Evolutionary conservation across 2,329 filamentous ascomycete genomes (phyloP), one percentile per base, ranked within the genome.

Genomic region (Colletotrichum echinochloae): DNA sequence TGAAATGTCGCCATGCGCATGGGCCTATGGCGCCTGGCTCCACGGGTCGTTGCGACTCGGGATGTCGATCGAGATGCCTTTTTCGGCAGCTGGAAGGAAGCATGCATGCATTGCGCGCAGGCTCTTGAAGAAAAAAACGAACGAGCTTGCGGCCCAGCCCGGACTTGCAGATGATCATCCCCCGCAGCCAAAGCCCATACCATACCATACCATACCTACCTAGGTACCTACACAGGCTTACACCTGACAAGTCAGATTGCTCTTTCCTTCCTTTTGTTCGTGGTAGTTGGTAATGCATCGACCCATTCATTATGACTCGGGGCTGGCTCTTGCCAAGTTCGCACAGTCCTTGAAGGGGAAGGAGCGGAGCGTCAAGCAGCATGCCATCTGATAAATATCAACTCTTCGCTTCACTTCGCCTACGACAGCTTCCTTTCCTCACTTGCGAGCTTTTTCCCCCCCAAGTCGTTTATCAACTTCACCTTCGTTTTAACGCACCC

Each of bases 81-180:
- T 39, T 68, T 23, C 46, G 68, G 64, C 65, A 67, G 52, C 52
- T 66, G 23, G 28, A n/a, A n/a, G n/a, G n/a, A n/a, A n/a, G n/a
- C n/a, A n/a, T n/a, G n/a, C n/a, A n/a, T n/a, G n/a, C n/a, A 41
- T 28, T 33, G 41, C 18, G 7, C 11, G 52, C 39, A 37, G 20
- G 46, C 44, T 62, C 23, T 37, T 44, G 41, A 5, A 39, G 55
- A 35, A 44, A 20, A n/a, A n/a, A n/a, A n/a, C n/a, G n/a, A n/a
- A n/a, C n/a, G 20, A 44, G 35, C 35, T 39, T 46, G n/a, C 64
- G 37, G 63, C 18, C 55, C 20, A 26, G 33, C 37, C 57, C 57
- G 28, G 46, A 46, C 20, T 28, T 37, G 56, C 28, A n/a, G 64
- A 37, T 59, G 64, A 63, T 63, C 54, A 63, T 63, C 54, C 64